Conservation (phyloP, 495 filamentous ascomycete species). For the Elasticomyces elasticus region DNA sequence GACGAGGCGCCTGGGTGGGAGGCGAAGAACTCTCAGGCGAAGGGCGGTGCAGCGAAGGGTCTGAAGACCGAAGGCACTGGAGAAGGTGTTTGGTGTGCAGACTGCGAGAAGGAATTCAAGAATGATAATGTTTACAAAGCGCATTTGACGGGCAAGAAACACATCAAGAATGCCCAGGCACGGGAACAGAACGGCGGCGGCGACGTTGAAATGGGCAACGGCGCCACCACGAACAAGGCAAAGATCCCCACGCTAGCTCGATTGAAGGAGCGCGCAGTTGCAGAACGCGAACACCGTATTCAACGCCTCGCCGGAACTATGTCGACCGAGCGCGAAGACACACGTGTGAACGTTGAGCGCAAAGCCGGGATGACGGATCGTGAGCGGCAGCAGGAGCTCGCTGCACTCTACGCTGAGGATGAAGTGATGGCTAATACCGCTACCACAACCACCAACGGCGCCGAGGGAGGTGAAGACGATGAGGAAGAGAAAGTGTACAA, state of each 20-base stretch:
- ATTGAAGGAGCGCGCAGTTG: constrained; percentile 82
- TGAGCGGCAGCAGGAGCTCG: constrained; percentile 82
- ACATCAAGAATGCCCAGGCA: constrained; percentile 67
- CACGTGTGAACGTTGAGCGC: constrained; percentile 83
- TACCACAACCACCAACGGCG: constrained; percentile 36
- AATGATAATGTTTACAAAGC: constrained; percentile 90
- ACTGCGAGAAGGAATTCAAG: constrained; percentile 89
- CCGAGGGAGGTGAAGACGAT: constrained; percentile 55
- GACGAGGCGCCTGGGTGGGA: constrained; percentile 75
- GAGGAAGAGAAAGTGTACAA: constrained; percentile 86
- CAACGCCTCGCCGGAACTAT: constrained; percentile 66
- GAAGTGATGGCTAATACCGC: constrained; percentile 29
- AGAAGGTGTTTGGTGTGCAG: constrained; percentile 73
- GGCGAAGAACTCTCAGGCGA: constrained; percentile 40
- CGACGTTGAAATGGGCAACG: constrained; percentile 20
- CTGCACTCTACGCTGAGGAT: constrained; percentile 63
- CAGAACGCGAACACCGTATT: constrained; percentile 77
- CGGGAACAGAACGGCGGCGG: constrained; percentile 32
- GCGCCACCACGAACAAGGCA: background rate
- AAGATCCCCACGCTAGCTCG: constrained; percentile 38
- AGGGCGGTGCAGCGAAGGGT: constrained; percentile 39
- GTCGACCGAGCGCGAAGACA: constrained; percentile 70
- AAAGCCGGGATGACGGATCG: constrained; percentile 92
- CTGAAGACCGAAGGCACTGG: constrained; percentile 41
- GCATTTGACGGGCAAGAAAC: constrained; percentile 84